Evolutionary conservation across 2,329 filamentous ascomycete species (phyloP), one percentile per base, ranked within the genome.

Genomic region (Pseudocercospora crystallina): DNA sequence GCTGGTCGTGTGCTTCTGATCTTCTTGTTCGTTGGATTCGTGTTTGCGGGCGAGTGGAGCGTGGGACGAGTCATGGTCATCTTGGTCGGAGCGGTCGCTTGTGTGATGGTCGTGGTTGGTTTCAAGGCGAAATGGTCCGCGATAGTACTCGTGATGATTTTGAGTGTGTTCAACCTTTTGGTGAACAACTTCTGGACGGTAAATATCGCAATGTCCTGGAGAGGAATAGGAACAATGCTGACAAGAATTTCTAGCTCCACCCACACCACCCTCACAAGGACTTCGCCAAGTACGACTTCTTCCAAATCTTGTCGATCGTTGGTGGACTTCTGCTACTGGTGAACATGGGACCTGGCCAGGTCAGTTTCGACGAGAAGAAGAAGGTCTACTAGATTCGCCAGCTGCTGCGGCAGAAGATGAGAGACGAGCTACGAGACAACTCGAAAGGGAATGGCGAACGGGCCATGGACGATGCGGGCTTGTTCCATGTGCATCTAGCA

Each of bases 121-220:
- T 99, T 99, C 84, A 99, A 99, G 84, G 92, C 94, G 68, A 99
- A 99, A 84, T 95, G 90, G 80, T 96, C 91, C 73, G 94, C 94
- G 36, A 91, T 94, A 47, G 87, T 99, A 65, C 79, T 99, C 62
- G 94, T 99, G 29, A 83, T 99, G 53, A 90, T 99, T 65, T 79
- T 99, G 67, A 96, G 91, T 76, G 78, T 96, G 59, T 99, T 99
- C 80, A 99, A 99, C 74, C 74, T 99, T 39, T 73, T 97, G 59
- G 94, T 97, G 65, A 99, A 99, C 84, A 99, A 97, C 83, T 99
- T 96, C 80, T 99, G 94, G 94, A 97, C 91, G 69, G 91, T 96
- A 80, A 79, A 89, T 78, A 13, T 13, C 39, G 14, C 8, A 12
- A 11, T 42, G 10, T 29, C 36, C 12, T 13, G n/a, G 14, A 17